Base-by-base conservation (phyloP, 2,329 filamentous ascomycete genomes). In the Shiraia sp. region DNA sequence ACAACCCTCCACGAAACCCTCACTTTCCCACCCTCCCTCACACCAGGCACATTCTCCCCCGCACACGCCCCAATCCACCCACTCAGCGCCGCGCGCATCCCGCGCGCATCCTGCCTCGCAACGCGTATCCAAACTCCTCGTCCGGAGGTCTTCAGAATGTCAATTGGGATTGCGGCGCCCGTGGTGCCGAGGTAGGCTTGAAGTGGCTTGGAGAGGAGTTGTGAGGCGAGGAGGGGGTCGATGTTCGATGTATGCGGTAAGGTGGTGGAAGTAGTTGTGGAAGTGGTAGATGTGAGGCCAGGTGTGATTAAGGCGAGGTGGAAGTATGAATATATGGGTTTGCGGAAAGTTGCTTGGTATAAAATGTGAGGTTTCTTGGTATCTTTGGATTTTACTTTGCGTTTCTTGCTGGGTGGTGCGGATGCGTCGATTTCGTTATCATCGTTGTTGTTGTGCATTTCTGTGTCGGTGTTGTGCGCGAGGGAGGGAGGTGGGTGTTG, bases 181-280 rank as follows among this genome's bases (percentile, higher is more conserved):
- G 81, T 83, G 13, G 81, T 70, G 14, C 88, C 88, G 1, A 92
- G 79, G 56, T 88, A 90, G 47, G 86, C 80, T 1, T 74, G 74
- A 6, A 92, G 72, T 0, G 87, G 83, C 1, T 78, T 67, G 2
- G 79, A 80, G 53, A 87, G 79, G 59, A 87, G 83, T 0, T 81
- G 74, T 24, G 80, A 81, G 13, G 79, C 75, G 26, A 83, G 83
- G 2, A 90, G 70, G 2, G 76, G 72, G 66, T 90, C 86, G 19
- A 48, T 13, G 10, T 36, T 16, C 30, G 28, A 17, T 8, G 12
- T 13, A 16, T 25, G 12, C 28, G 9, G 15, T n/a, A 19, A 24
- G 14, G 27, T 16, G 45, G 31, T 24, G 34, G 29, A 31, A 34
- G 37, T 23, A 30, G 34, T 23, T 13, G 32, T 30, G 13, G 38